Evolutionary conservation across 331 rosid species (phyloP).

Genomic region (Ulmus americana): DNA sequence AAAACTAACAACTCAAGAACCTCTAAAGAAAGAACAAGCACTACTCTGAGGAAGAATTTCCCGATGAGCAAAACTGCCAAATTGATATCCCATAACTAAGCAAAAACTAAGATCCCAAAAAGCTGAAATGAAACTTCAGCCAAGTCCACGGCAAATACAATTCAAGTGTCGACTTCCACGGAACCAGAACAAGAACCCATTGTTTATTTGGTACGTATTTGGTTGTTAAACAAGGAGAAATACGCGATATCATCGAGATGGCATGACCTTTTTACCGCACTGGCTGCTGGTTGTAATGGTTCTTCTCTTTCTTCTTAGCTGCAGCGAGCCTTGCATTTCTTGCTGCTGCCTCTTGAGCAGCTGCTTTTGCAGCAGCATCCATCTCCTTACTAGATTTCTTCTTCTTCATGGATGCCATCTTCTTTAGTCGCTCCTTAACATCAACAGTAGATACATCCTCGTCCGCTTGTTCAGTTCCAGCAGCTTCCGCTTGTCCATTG

Average conservation of each 20-base stretch:
- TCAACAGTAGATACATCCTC: constrained; percentile 60
- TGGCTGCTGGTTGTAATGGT: constrained; percentile 87
- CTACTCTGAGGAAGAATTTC: constrained; percentile 32
- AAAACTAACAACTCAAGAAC: constrained; percentile 24
- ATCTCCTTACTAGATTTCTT: constrained; percentile 78
- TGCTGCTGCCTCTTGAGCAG: constrained; percentile 81
- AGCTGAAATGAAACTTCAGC: constrained; percentile 32
- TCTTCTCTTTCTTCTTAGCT: constrained; percentile 89
- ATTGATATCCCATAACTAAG: constrained; percentile 29
- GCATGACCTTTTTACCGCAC: constrained; percentile 49
- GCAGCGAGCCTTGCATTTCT: constrained; percentile 79
- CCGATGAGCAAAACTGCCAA: constrained; percentile 30
- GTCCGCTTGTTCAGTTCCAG: constrained; percentile 39
- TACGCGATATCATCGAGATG: constrained; percentile 44
- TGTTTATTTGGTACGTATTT: constrained; percentile 47
- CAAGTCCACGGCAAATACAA: constrained; percentile 36
- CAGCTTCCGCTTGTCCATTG: constrained; percentile 36
- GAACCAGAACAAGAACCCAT: constrained; percentile 35
- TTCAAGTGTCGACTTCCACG: constrained; percentile 36
- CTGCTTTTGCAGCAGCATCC: constrained; percentile 79
- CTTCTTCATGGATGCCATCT: constrained; percentile 59
- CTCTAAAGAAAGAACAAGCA: constrained; percentile 15
- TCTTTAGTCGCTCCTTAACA: constrained; percentile 80
- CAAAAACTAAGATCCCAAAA: constrained; percentile 35
- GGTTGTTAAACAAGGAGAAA: constrained; percentile 49